Evolutionary conservation across 768 basidiomycete genomes (phyloP).

Genomic region (Lentinula edodes): DNA sequence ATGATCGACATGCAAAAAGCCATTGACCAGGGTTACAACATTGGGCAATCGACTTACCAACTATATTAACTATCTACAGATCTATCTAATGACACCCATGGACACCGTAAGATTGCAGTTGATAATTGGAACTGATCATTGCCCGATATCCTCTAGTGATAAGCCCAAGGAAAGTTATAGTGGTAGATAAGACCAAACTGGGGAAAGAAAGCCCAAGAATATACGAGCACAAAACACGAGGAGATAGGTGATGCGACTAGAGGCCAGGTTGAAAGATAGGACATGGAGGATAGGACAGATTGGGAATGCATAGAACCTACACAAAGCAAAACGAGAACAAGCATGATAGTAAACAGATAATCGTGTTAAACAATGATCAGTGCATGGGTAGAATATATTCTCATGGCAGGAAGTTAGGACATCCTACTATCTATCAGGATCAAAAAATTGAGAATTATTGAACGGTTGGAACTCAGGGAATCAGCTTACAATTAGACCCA

Average conservation of each 20-base stretch:
- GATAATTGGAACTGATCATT: neutral
- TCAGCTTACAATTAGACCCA: constrained; percentile 62
- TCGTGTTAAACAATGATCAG: neutral
- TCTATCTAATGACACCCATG: neutral
- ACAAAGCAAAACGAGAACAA: constrained; percentile 7
- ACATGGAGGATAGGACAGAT: neutral
- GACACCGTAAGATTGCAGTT: neutral
- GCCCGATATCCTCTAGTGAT: constrained; percentile 1
- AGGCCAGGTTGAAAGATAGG: constrained; percentile 3
- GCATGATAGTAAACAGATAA: constrained; percentile 13
- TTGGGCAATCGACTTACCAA: neutral
- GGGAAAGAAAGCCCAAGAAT: constrained; percentile 9
- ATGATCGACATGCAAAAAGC: too few relatives aligned
- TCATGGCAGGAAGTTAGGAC: constrained; percentile 20
- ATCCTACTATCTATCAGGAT: constrained; percentile 15
- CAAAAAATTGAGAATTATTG: constrained; percentile 36
- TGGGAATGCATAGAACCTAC: constrained; percentile 4
- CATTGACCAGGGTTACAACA: too few relatives aligned
- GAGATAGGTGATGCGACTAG: constrained; percentile 5
- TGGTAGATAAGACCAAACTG: constrained; percentile 9
- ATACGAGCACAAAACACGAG: neutral
- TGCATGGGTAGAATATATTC: neutral
- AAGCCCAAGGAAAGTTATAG: neutral
- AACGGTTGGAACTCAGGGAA: constrained; percentile 39
- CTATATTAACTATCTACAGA: neutral